Base-by-base conservation (phyloP, 441 rosid genomes). In the Aleurites moluccanus region DNA sequence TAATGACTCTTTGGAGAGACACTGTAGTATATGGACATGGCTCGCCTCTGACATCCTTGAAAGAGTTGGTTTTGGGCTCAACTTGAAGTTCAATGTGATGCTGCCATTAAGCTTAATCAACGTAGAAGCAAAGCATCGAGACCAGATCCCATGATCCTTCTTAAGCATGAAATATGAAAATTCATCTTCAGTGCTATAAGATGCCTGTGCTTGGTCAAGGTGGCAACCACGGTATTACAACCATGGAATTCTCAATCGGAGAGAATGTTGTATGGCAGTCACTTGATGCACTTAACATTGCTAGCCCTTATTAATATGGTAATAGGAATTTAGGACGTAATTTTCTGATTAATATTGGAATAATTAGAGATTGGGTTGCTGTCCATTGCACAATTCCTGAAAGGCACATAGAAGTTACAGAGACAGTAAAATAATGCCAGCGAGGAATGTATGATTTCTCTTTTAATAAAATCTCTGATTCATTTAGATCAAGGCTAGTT, bases 1-100 rank as follows among this genome's bases (percentile, higher is more conserved):
- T 90, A 78, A 77, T 88, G 82, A 67, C 92, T 74, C 49, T 91
- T 8, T 91, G 96, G 98, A 87, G 85, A 82, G 97, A 94, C 76
- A 73, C 88, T 50, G 82, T 73, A 16, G 97, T 84, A 14, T 75
- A 91, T 63, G 91, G 97, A 74, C 75, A 86, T 82, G 77, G 70
- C 83, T 86, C 96, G 1, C 97, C 96, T 14, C 59, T 90, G 61
- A 83, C 74, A 73, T 90, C 97, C 20, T 63, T 94, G 76, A 91
- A 86, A 77, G 93, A 89, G 61, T 59, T 94, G 82, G 82, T 87
- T 72, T 83, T 75, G 33, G 90, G 93, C 73, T 74, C 86, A 52
- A 79, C 73, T 49, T 77, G 74, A 78, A 59, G 47, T 74, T 57
- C 40, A 1, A 66, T 1, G 25, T 10, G 61, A 55, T 55, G 44